Percentiles rank a stretch among this genome's conserved stretches.
Conservation (phyloP, 139 green algal species). For the Volvox africanus region DNA sequence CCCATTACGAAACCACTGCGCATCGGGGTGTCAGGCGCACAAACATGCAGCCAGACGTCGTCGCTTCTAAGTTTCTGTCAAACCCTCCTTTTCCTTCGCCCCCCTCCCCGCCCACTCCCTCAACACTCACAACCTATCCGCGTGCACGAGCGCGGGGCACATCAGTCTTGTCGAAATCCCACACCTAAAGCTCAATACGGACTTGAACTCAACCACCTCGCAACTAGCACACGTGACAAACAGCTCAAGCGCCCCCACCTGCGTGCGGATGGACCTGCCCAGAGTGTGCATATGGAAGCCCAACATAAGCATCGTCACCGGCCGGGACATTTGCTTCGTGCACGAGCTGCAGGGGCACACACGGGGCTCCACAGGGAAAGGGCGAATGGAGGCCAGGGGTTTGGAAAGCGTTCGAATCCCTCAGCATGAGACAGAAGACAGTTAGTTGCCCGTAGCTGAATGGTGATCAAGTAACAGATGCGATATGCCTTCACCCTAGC, state of each 20-base stretch:
- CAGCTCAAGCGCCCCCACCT: neutral
- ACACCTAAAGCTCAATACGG: no score
- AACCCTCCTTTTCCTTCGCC: neutral
- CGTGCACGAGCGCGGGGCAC: neutral
- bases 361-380: neutral
- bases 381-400: neutral
- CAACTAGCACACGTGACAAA: neutral
- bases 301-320: neutral
- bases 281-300: slow-evolving; percentile 42
- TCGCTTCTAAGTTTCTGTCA: no score
- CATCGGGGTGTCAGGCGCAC: neutral
- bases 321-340: neutral
- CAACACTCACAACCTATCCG: neutral
- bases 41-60: neutral
- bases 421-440: no score
- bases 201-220: no score
- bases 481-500: no score
- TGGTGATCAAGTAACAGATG: no score
- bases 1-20: slow-evolving; percentile 20
- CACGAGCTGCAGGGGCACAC: neutral
- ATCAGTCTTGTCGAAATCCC: no score
- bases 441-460: no score
- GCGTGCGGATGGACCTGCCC: slow-evolving; percentile 12
- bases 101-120: no score
- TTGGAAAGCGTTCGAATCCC: no score